Percentiles rank a stretch among this genome's conserved stretches.
Evolutionary conservation across 495 filamentous ascomycete species (phyloP).

Genomic region (Podospora anserina): DNA sequence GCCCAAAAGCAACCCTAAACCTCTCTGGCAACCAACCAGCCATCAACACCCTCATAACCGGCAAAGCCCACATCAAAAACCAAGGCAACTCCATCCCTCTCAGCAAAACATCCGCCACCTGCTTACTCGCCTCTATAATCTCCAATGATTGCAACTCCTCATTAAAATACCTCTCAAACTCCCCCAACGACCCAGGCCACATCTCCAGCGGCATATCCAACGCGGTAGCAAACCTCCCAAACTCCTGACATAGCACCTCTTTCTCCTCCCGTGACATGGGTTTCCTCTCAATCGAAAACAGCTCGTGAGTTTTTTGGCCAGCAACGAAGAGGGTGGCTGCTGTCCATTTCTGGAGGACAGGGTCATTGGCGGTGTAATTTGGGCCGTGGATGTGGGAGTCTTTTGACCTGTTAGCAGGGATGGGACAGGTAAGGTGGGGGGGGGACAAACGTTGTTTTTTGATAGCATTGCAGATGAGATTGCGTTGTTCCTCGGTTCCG

Average conservation of each 20-base stretch:
- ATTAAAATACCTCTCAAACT: constrained; percentile 17
- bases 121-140: constrained; percentile 6
- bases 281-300: constrained; percentile 1
- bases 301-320: not conserved
- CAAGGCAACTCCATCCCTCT: constrained; percentile 15
- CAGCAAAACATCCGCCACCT: constrained; percentile 13
- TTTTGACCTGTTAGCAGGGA: not conserved
- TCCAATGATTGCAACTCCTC: constrained; percentile 11
- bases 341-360: constrained; percentile 28
- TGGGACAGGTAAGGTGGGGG: not conserved
- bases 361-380: constrained; percentile 24
- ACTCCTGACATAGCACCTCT: constrained; percentile 10
- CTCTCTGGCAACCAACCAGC: constrained; percentile 14
- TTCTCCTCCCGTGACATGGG: constrained; percentile 3
- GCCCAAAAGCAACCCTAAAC: constrained; percentile 14
- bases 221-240: constrained; percentile 7
- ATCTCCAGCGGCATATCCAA: constrained; percentile 18
- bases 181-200: constrained; percentile 15
- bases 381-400: constrained; percentile 13
- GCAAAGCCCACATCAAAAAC: constrained; percentile 20
- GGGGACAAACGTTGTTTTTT: constrained; percentile 10
- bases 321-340: constrained; percentile 25
- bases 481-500: constrained; percentile 2
- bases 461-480: constrained; percentile 4
- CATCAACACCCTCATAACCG: constrained; percentile 18